Evolutionary conservation across 202 grass and related monocot species (phyloP).

Genomic region (Hordeum pubiflorum): DNA sequence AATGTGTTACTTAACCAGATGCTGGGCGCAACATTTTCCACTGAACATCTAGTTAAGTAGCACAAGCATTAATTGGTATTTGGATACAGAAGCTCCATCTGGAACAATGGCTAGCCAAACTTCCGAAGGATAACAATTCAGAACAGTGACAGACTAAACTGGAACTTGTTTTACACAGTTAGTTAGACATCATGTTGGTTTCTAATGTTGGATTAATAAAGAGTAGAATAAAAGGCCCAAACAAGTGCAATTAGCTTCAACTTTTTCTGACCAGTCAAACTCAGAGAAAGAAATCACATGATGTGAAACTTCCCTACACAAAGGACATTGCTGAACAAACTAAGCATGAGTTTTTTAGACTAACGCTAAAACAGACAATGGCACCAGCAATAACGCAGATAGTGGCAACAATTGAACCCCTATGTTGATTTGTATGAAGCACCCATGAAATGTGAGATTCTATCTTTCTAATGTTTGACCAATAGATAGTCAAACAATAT

Average conservation of each 20-base stretch:
- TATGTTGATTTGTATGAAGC: not conserved
- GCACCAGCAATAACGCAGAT: not conserved
- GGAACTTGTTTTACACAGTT: not conserved
- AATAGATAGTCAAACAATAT: not conserved
- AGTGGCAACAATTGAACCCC: not conserved
- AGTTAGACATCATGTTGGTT: not conserved
- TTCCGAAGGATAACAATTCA: not conserved
- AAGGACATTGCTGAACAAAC: not conserved
- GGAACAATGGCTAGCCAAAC: conserved; percentile 1
- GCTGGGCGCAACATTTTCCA: not conserved
- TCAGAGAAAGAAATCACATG: not conserved
- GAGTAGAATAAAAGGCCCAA: not conserved
- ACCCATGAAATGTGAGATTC: not conserved
- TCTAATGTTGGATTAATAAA: not conserved
- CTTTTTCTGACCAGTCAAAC: not conserved
- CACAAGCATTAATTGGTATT: not conserved
- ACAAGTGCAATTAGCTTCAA: not conserved
- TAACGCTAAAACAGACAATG: not conserved
- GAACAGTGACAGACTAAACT: not conserved
- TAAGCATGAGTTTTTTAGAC: not conserved
- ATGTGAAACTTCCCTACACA: not conserved
- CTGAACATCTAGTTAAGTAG: not conserved
- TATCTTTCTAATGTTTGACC: not conserved
- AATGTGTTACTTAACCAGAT: not conserved
- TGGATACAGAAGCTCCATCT: not conserved